Percentiles rank a stretch among this genome's conserved stretches.
Evolutionary conservation across 495 filamentous ascomycete genomes (phyloP).

Genomic region (Tuber aestivum): DNA sequence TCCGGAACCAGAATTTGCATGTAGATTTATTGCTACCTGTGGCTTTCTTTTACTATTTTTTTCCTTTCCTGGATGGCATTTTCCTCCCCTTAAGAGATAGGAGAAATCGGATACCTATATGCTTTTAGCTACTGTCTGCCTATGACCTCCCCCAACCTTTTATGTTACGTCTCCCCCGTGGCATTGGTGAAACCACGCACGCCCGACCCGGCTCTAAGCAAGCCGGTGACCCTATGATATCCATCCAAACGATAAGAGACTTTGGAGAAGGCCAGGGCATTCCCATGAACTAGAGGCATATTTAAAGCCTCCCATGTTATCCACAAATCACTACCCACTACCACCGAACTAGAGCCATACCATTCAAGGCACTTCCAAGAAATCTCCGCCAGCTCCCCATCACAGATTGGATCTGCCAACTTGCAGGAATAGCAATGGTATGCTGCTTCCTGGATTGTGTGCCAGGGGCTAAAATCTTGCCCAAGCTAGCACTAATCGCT

Average conservation of each 20-base stretch:
- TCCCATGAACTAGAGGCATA: background rate
- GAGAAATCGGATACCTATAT: background rate
- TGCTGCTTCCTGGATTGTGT: too few species aligned
- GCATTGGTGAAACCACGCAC: background rate
- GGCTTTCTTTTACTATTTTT: background rate
- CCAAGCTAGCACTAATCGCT: too few species aligned
- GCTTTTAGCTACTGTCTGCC: background rate
- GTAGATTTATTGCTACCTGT: background rate
- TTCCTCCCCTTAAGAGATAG: background rate
- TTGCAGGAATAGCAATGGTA: too few species aligned
- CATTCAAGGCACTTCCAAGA: background rate
- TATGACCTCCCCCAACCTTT: too few species aligned
- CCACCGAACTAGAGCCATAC: background rate
- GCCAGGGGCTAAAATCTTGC: too few species aligned
- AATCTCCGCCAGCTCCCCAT: background rate
- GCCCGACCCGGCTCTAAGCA: background rate
- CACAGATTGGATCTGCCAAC: too few species aligned
- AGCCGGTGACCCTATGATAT: background rate
- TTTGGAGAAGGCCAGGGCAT: background rate
- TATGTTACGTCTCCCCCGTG: background rate
- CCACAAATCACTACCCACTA: background rate
- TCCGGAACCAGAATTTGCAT: background rate
- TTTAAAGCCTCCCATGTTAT: background rate
- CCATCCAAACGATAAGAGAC: background rate
- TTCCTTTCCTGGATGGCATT: background rate